Evolutionary conservation across 2,329 filamentous ascomycete genomes (phyloP).

Genomic region (Colletotrichum euphorbiae): DNA sequence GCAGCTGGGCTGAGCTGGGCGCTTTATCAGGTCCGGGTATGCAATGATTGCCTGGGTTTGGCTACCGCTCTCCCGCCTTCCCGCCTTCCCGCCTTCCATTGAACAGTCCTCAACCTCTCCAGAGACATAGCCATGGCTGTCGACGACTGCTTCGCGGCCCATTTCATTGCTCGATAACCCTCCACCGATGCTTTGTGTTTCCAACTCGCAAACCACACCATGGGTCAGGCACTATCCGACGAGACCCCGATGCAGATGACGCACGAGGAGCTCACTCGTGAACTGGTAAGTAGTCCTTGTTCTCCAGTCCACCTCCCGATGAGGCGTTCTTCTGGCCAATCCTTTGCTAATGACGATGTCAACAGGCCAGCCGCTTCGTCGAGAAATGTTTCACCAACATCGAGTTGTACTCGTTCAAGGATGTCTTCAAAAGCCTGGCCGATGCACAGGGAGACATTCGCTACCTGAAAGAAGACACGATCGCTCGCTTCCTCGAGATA

Average conservation of each 20-base stretch:
- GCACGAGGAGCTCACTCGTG: constrained; percentile 62
- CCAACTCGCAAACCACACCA: constrained; percentile 45
- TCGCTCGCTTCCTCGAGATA: constrained; percentile 78
- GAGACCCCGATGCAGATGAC: constrained; percentile 58
- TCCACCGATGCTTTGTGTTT: constrained; percentile 14
- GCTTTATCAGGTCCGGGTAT: constrained; percentile 35
- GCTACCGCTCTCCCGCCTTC: constrained; percentile 6
- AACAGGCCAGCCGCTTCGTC: constrained; percentile 72
- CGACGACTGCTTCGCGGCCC: not conserved
- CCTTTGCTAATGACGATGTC: constrained; percentile 19
- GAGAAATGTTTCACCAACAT: constrained; percentile 77
- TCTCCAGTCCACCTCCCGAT: not conserved
- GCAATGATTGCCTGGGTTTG: not conserved
- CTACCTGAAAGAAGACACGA: constrained; percentile 77
- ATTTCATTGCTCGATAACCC: not conserved
- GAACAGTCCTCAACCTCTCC: not conserved
- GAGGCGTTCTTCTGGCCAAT: not conserved
- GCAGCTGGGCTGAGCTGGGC: constrained; percentile 2
- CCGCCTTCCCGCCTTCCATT: constrained; percentile 8
- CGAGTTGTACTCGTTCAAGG: constrained; percentile 79
- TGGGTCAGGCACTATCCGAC: constrained; percentile 66
- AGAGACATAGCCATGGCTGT: constrained; percentile 13
- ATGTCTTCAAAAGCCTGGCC: constrained; percentile 78
- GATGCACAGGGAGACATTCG: constrained; percentile 70
- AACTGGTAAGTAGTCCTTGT: constrained; percentile 57